Evolutionary conservation across 108 stramenopile genomes (phyloP).

Genomic region (Cyclotella atomus): DNA sequence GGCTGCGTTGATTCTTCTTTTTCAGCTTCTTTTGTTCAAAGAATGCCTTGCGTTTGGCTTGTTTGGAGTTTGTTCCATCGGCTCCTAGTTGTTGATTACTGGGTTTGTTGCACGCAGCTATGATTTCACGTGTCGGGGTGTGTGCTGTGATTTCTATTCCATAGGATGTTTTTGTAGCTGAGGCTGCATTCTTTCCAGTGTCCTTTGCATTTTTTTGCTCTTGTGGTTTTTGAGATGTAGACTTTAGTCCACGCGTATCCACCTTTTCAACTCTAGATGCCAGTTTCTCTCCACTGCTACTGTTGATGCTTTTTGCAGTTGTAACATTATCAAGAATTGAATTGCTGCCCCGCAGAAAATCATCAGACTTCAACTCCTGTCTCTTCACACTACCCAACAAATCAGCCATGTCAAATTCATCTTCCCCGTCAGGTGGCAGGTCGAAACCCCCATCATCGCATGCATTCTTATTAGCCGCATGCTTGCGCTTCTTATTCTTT

Average conservation of each 20-base stretch:
- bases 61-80: slow-evolving; percentile 14
- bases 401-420: slow-evolving; percentile 51
- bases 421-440: slow-evolving; percentile 45
- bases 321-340: background rate
- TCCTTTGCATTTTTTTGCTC: background rate
- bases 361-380: slow-evolving; percentile 22
- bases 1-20: slow-evolving; percentile 34
- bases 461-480: slow-evolving; percentile 9
- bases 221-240: background rate
- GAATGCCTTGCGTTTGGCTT: slow-evolving; percentile 40
- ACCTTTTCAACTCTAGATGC: slow-evolving; percentile 6
- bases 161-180: background rate
- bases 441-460: slow-evolving; percentile 49
- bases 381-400: slow-evolving; percentile 54
- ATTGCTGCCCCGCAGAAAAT: slow-evolving; percentile 9
- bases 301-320: background rate
- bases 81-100: background rate
- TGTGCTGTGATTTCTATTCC: slow-evolving; percentile 29
- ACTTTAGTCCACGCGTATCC: slow-evolving; percentile 10
- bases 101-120: slow-evolving; percentile 33
- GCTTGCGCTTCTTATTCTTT: slow-evolving; percentile 29
- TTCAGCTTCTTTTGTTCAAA: slow-evolving; percentile 44
- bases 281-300: slow-evolving; percentile 3
- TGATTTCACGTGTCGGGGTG: slow-evolving; percentile 46
- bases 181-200: slow-evolving; percentile 4